Evolutionary conservation across 2,329 filamentous ascomycete genomes (phyloP), one percentile per base, ranked within the genome.

Genomic region (Ophiostoma pallidulum): DNA sequence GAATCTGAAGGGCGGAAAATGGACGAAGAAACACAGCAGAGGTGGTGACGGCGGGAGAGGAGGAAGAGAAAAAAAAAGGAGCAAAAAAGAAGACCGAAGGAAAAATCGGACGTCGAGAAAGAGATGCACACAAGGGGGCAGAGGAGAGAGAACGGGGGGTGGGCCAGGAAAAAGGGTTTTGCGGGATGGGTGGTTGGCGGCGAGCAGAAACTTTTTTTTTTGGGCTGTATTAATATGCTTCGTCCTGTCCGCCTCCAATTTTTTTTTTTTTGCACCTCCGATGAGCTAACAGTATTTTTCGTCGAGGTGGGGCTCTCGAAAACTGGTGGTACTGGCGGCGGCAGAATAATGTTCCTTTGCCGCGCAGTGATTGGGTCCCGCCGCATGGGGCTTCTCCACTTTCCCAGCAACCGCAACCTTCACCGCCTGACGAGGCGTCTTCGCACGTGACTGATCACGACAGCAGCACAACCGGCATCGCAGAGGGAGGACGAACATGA

Each of bases 261-360:
- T 49, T 53, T 52, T 47, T 39, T 36, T n/a, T 29, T 28, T 41
- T 37, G 29, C 28, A 28, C 24, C 9, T 43, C 42, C 41, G 35
- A 44, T 14, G 22, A 36, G 39, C 47, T 48, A 47, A 13, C 13
- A 32, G 7, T 51, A 49, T 53, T 52, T 47, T 43, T 38, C 19
- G 20, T 26, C 41, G 42, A 41, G 38, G 52, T 54, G 52, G 52
- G 52, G 52, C 48, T 42, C 19, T 29, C 40, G 42, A 50, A 54
- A 49, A 50, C 38, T 31, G 26, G 33, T 36, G 36, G 29, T 51
- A 36, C 28, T 45, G 38, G 45, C 47, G 19, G 4, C 41, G 51
- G 51, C 47, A 48, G 47, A 51, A 49, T 41, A 26, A 45, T 51
- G 32, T 51, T 51, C 51, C 51, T 50, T 41, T 14, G 13, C 33